Evolutionary conservation across 2,329 filamentous ascomycete genomes (phyloP).

Genomic region (Stagonosporopsis vannaccii): DNA sequence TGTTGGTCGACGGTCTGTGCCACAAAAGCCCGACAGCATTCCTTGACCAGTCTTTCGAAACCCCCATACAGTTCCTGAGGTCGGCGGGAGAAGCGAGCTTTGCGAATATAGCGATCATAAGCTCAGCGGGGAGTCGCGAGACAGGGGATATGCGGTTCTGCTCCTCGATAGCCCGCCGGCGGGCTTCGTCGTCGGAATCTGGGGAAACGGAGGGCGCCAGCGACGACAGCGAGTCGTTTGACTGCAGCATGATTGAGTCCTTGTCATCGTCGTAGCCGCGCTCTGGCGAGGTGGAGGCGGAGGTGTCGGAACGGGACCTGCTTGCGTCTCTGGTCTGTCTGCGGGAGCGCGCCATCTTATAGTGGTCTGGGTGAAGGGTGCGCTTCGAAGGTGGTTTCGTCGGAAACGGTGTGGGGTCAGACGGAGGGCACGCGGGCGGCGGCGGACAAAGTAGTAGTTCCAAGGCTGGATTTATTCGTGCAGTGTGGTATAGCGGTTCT

Average conservation of each 20-base stretch:
- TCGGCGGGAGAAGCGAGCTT: slow-evolving; percentile 80
- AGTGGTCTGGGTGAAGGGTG: neutral
- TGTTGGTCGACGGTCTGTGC: slow-evolving; percentile 91
- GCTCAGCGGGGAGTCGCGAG: slow-evolving; percentile 86
- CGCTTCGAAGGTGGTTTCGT: neutral
- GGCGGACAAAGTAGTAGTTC: neutral
- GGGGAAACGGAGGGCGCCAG: slow-evolving; percentile 81
- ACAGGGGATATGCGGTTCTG: slow-evolving; percentile 78
- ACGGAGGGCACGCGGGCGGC: neutral
- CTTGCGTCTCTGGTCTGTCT: slow-evolving; percentile 42
- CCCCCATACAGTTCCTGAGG: slow-evolving; percentile 86
- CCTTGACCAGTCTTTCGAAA: slow-evolving; percentile 91
- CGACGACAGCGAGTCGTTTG: slow-evolving; percentile 92
- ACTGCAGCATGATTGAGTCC: slow-evolving; percentile 83
- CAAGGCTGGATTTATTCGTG: neutral
- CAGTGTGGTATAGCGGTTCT: slow-evolving; percentile 1
- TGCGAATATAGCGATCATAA: slow-evolving; percentile 90
- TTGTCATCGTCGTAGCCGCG: slow-evolving; percentile 87
- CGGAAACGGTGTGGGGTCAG: neutral
- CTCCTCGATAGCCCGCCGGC: slow-evolving; percentile 62
- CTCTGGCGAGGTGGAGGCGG: slow-evolving; percentile 76
- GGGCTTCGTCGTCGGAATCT: slow-evolving; percentile 76
- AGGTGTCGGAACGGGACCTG: slow-evolving; percentile 56
- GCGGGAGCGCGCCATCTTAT: slow-evolving; percentile 44
- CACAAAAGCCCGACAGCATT: slow-evolving; percentile 93